Percentiles rank a stretch among this genome's conserved stretches.
Evolutionary conservation across 2,329 filamentous ascomycete species (phyloP).

Genomic region (Cadophora gregata): DNA sequence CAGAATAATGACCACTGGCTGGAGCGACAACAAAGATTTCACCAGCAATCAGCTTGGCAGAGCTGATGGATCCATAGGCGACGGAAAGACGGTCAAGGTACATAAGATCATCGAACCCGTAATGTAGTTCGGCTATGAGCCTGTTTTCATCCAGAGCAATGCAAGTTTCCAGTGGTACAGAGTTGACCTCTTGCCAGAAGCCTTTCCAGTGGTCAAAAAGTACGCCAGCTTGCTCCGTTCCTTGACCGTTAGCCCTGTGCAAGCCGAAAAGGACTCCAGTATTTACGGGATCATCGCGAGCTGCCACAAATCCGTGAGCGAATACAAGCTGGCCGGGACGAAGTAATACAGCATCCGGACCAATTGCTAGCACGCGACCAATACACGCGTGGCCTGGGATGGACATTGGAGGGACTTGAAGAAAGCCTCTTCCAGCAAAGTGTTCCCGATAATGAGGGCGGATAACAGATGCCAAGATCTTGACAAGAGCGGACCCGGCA

Average conservation of each 20-base stretch:
- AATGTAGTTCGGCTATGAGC: background rate
- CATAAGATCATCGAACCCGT: background rate
- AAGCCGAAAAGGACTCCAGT: background rate
- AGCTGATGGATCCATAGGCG: background rate
- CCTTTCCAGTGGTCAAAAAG: background rate
- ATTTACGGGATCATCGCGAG: conserved; percentile 4
- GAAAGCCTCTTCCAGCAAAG: background rate
- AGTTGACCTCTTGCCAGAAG: background rate
- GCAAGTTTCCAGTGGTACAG: background rate
- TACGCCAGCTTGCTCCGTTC: background rate
- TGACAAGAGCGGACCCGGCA: background rate
- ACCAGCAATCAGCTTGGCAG: background rate
- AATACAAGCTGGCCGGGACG: background rate
- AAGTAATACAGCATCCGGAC: background rate
- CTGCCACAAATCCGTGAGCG: background rate
- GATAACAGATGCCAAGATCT: background rate
- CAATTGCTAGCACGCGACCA: background rate
- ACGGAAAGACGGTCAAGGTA: background rate
- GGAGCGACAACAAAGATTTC: background rate
- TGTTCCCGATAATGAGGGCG: background rate
- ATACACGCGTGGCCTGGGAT: background rate
- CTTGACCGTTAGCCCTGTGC: background rate
- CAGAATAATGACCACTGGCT: background rate
- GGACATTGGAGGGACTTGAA: background rate
- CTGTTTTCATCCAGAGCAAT: background rate